Evolutionary conservation across 306 rosid species (phyloP).

Genomic region (Pterocarpus macrocarpus): DNA sequence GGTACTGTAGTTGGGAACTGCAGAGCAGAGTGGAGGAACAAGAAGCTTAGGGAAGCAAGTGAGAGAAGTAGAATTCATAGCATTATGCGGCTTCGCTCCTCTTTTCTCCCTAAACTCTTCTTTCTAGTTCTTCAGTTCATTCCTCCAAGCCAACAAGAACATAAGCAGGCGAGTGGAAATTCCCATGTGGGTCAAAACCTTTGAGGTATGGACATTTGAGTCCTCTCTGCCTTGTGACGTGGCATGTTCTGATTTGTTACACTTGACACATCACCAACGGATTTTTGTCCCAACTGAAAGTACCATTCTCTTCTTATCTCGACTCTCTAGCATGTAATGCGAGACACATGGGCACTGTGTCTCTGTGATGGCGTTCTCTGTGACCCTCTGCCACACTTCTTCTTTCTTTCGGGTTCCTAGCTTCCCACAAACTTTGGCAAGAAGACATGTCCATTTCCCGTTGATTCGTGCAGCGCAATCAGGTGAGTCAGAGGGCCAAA

Average conservation of each 20-base stretch:
- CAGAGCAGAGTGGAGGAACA: constrained; percentile 55
- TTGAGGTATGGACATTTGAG: not conserved
- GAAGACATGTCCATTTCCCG: constrained; percentile 51
- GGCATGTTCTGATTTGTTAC: constrained; percentile 26
- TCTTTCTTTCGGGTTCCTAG: constrained; percentile 58
- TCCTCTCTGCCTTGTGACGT: not conserved
- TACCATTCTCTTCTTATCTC: constrained; percentile 53
- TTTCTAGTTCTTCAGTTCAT: not conserved
- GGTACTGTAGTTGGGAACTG: constrained; percentile 42
- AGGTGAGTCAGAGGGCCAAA: constrained; percentile 59
- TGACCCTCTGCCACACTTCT: constrained; percentile 51
- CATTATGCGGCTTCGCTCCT: constrained; percentile 11
- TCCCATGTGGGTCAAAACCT: not conserved
- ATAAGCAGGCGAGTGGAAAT: not conserved
- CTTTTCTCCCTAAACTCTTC: not conserved
- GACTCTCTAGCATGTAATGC: constrained; percentile 39
- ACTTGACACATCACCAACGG: constrained; percentile 1
- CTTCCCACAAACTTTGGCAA: constrained; percentile 55
- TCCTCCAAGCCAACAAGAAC: too few species aligned
- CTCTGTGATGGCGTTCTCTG: constrained; percentile 67
- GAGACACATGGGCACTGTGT: constrained; percentile 46
- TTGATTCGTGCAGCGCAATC: constrained; percentile 68
- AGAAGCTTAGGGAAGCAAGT: constrained; percentile 46
- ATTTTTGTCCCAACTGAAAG: constrained; percentile 25
- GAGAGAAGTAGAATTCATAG: constrained; percentile 53